A percentile compares a stretch with the other conserved stretches of the same genome.
These are phyloP conservation scores for Hirsutella rhossiliensis DNA, from an alignment of 2,329 filamentous ascomycete genomes.

Conservation along the genomic window DNA sequence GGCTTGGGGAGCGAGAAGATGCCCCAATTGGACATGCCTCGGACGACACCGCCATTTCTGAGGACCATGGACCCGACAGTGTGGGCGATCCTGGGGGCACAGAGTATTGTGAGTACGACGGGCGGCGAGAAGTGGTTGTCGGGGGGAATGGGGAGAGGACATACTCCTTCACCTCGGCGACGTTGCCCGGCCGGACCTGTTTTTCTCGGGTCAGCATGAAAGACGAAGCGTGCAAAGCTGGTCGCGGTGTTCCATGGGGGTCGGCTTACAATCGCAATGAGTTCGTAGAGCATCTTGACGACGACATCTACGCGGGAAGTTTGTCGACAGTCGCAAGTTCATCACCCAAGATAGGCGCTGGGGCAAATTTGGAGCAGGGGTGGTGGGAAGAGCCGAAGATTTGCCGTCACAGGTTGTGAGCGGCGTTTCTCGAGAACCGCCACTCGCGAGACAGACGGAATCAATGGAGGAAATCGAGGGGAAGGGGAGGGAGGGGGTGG, in stretches of 20 bases:
- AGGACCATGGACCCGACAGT: constrained; percentile 77
- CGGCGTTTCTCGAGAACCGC: too few relatives aligned
- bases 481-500: too few relatives aligned
- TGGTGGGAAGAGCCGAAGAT: not conserved
- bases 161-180: constrained; percentile 92
- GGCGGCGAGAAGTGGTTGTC: not conserved
- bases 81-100: constrained; percentile 60
- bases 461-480: too few relatives aligned
- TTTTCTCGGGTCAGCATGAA: constrained; percentile 6
- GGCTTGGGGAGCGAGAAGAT: constrained; percentile 76
- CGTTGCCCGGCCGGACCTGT: constrained; percentile 82
- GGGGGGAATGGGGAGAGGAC: constrained; percentile 13
- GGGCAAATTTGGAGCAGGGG: constrained; percentile 9
- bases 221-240: not conserved
- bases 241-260: not conserved
- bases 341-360: not conserved
- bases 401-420: not conserved
- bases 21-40: constrained; percentile 92
- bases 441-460: too few relatives aligned
- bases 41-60: constrained; percentile 73
- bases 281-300: constrained; percentile 81
- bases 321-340: too few relatives aligned
- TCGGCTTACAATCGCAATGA: constrained; percentile 80
- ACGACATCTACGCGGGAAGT: constrained; percentile 15
- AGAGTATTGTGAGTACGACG: constrained; percentile 3